Percentiles rank a stretch among this genome's conserved stretches.
Evolutionary conservation across 495 filamentous ascomycete species (phyloP).

Genomic region (Staphylotrichum tortipilum): DNA sequence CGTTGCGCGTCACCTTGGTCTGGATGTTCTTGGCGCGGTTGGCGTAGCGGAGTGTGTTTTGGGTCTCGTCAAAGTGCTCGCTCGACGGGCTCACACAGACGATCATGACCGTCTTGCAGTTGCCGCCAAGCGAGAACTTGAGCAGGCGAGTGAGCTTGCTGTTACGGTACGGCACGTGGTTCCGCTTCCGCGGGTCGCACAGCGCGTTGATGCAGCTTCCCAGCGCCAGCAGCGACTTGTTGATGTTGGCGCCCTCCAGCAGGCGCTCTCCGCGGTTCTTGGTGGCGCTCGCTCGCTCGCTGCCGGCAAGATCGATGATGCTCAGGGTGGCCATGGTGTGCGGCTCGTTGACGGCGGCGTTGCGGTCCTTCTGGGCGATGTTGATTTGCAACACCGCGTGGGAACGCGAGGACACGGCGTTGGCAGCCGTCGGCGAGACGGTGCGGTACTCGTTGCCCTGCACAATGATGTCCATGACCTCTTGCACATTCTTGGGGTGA

Average conservation of each 20-base stretch:
- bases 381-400: slow-evolving; percentile 99
- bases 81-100: slow-evolving; percentile 97
- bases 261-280: slow-evolving; percentile 92
- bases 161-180: slow-evolving; percentile 95
- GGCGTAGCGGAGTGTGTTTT: slow-evolving; percentile 95
- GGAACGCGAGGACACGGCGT: slow-evolving; percentile 94
- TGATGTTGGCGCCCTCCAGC: slow-evolving; percentile 96
- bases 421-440: slow-evolving; percentile 94
- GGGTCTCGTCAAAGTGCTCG: slow-evolving; percentile 95
- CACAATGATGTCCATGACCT: slow-evolving; percentile 99
- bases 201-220: slow-evolving; percentile 99
- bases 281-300: slow-evolving; percentile 91
- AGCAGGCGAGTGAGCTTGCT: slow-evolving; percentile 93
- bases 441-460: slow-evolving; percentile 89
- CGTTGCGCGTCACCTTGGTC: slow-evolving; percentile 96
- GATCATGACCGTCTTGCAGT: slow-evolving; percentile 99
- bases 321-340: slow-evolving; percentile 96
- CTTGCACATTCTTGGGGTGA: slow-evolving; percentile 70
- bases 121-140: slow-evolving; percentile 95
- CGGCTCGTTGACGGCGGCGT: slow-evolving; percentile 86
- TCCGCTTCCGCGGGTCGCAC: slow-evolving; percentile 84
- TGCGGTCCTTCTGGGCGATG: slow-evolving; percentile 84
- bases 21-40: slow-evolving; percentile 99
- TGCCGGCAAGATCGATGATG: slow-evolving; percentile 95
- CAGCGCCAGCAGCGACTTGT: slow-evolving; percentile 90